Conservation (phyloP, 768 basidiomycete genomes). For the Postia placenta region DNA sequence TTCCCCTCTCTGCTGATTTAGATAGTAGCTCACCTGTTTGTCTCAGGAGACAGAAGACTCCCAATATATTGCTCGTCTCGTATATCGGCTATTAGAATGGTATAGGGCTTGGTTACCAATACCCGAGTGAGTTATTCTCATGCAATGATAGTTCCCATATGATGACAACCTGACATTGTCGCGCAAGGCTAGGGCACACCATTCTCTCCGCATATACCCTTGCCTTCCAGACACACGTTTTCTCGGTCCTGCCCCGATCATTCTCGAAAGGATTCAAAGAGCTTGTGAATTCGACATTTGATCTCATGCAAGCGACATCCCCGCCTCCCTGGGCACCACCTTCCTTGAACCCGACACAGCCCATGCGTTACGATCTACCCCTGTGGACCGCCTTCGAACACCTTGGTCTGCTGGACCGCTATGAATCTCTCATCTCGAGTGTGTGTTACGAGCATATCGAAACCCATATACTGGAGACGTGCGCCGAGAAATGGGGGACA, state of each 20-base stretch:
- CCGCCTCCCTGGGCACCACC: conserved; percentile 15
- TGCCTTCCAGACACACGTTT: conserved; percentile 69
- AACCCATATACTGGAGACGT: conserved; percentile 56
- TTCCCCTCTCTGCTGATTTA: too few relatives aligned
- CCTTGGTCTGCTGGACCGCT: conserved; percentile 75
- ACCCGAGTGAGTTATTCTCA: conserved; percentile 33
- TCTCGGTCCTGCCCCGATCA: conserved; percentile 60
- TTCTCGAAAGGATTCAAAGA: conserved; percentile 66
- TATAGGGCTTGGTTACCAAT: conserved; percentile 70
- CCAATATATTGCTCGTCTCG: conserved; percentile 44
- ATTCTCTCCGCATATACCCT: conserved; percentile 57
- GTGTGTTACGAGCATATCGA: conserved; percentile 88
- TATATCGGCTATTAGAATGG: conserved; percentile 64
- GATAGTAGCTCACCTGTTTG: too few relatives aligned
- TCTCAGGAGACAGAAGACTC: conserved; percentile 45
- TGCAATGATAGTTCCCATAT: neutral
- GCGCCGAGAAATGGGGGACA: conserved; percentile 63
- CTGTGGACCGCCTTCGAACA: conserved; percentile 61
- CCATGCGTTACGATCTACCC: conserved; percentile 25
- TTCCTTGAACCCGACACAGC: conserved; percentile 7
- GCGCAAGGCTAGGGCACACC: conserved; percentile 52
- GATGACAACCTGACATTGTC: neutral
- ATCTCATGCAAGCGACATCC: conserved; percentile 12
- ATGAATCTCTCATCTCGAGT: conserved; percentile 75
- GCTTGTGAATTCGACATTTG: conserved; percentile 54